phyloP scores from a whole-genome alignment of 352 stramenopile genomes.

The Phytophthora europaea region DNA sequence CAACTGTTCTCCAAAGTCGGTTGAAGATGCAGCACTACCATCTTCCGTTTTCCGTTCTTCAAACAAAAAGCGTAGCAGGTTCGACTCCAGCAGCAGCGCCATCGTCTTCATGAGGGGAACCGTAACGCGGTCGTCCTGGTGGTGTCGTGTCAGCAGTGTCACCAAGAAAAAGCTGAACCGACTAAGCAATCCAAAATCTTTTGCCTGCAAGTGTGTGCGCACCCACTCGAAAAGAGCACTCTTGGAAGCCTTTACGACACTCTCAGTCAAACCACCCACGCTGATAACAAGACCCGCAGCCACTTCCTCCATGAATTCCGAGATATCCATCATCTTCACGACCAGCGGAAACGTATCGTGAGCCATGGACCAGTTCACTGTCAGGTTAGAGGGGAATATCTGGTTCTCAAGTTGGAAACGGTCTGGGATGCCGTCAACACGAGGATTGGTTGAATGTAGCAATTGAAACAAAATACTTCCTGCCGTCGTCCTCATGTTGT shows the following conservation, averaged over 20 bases:
- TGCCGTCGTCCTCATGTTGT: slow-evolving; percentile 91
- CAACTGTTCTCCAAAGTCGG: slow-evolving; percentile 67
- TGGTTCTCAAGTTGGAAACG: slow-evolving; percentile 74
- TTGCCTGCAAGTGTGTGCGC: slow-evolving; percentile 51
- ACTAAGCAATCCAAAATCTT: slow-evolving; percentile 73
- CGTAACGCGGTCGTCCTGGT: slow-evolving; percentile 83
- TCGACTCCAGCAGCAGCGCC: slow-evolving; percentile 74
- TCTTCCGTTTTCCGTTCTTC: slow-evolving; percentile 43
- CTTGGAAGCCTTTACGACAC: slow-evolving; percentile 89
- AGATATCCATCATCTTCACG: slow-evolving; percentile 85
- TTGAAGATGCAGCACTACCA: slow-evolving; percentile 17
- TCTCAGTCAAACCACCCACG: slow-evolving; percentile 96
- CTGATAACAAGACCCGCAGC: slow-evolving; percentile 94
- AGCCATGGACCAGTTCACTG: slow-evolving; percentile 85
- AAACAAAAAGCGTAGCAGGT: slow-evolving; percentile 71
- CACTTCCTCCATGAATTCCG: slow-evolving; percentile 88
- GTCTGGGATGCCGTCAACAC: slow-evolving; percentile 82
- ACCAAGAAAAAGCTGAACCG: slow-evolving; percentile 81
- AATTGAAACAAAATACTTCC: slow-evolving; percentile 91
- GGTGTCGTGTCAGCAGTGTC: slow-evolving; percentile 65
- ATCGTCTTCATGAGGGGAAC: slow-evolving; percentile 92
- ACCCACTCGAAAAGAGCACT: slow-evolving; percentile 72
- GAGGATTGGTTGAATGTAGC: slow-evolving; percentile 72
- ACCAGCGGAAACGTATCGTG: slow-evolving; percentile 94
- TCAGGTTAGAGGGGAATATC: slow-evolving; percentile 64